Base-by-base conservation (phyloP, 192 early-diverging fungal genomes). In the Rhizophagus clarus region DNA sequence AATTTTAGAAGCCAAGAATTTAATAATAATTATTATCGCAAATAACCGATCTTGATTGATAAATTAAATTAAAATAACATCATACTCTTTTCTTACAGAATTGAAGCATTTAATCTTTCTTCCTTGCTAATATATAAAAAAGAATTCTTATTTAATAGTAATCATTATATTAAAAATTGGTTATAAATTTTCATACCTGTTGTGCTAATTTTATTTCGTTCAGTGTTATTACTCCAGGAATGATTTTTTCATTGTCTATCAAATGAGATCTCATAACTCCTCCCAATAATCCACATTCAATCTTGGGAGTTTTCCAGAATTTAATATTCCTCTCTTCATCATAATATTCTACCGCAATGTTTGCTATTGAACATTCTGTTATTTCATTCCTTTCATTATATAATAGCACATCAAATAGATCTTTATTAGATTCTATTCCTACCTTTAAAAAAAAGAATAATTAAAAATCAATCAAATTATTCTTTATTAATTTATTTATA, bases 311-410 rank as follows among this genome's bases (percentile, higher is more conserved):
- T 32, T 85, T 84, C 90, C 90, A 91, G 15, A 79, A 45, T 9
- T 79, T 28, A 40, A 80, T 45, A 26, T 79, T 73, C 11, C 72
- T 64, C 32, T 77, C 79, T 31, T 73, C 29, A 72, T 84, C 67
- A 64, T 67, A 17, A 40, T 72, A 51, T 37, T 86, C 80, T 8
- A 91, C 60, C 4, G 90, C 90, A 60, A 91, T 84, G 60, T 91
- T 91, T 28, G 88, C 84, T 69, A 91, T 88, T 32, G 87, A 83
- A 12, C 86, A 82, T 51, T 91, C 90, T 40, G 87, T 91, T 4
- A 91, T 79, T 72, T 91, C 79, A n/a, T 74, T 31, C 2, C 81
- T 56, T 56, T 87, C 75, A 71, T 91, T 91, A 51, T 83, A 89
- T 37, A 91, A 32, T 24, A 89, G 71, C 40, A 89, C 90, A 68